Base-by-base conservation (phyloP, 176 grass and related monocot genomes). In the Musa itinerans region DNA sequence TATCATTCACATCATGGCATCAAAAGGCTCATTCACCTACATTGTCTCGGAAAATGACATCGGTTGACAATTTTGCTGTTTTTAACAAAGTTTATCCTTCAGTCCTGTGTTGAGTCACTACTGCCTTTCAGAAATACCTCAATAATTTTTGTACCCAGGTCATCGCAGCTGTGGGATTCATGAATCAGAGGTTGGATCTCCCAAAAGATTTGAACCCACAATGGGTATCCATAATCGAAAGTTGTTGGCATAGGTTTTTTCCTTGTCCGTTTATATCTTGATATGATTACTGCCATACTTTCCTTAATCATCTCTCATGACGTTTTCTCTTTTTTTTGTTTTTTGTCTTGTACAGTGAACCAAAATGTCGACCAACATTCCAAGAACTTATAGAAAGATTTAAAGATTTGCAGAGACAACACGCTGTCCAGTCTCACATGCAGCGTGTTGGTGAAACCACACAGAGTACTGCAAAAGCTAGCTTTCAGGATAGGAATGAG, bases 91-190 rank as follows among this genome's bases (percentile, higher is more conserved):
- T 43, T 43, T 43, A 43, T 43, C 34, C 34, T 43, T 43, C 4
- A 43, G 34, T 43, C 34, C 34, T 43, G 4, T 0, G 34, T 43
- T 43, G 34, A 43, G 34, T 43, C 6, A 27, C 26, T 27, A 27
- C 26, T 43, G 34, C 34, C 34, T 43, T 43, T 58, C 11, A 58
- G 55, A 17, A 58, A 58, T 15, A 58, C 55, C 11, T 58, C 17
- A 14, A 34, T 24, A 8, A 22, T 24, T 53, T 10, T 43, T 72
- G 56, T 20, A 34, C 81, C 70, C 69, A 99, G 95, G 82, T 94
- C 61, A 99, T 94, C 68, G 95, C 88, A 63, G 88, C 91, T 3
- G 88, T 99, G 27, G 95, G 91, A 78, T 99, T 99, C 74, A 99
- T 99, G 95, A 86, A 99, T 61, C 90, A 92, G 54, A 83, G 91